These are phyloP conservation scores for Nowakowskiella sp. DNA, from an alignment of 192 early-diverging fungal species.

Conservation along the genomic window DNA sequence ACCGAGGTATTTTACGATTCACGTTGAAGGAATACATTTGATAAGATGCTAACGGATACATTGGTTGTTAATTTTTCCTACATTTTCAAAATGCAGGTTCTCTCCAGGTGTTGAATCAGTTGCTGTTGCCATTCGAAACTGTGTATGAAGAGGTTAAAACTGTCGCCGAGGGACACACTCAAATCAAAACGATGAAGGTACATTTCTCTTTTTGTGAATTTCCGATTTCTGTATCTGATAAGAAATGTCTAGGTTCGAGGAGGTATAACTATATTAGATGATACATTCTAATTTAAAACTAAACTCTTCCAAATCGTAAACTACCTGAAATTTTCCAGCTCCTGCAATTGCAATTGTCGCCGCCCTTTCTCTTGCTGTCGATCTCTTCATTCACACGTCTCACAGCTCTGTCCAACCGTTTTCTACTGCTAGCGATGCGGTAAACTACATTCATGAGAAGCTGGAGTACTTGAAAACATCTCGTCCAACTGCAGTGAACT, in stretches of 20 bases:
- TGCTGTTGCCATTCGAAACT: slow-evolving; percentile 77
- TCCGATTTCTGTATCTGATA: not conserved
- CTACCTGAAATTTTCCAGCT: slow-evolving; percentile 33
- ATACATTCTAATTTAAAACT: not conserved
- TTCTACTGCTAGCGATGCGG: slow-evolving; percentile 55
- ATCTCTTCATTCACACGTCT: slow-evolving; percentile 34
- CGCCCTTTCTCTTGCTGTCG: slow-evolving; percentile 80
- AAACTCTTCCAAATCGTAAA: not conserved
- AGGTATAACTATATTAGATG: slow-evolving; percentile 19
- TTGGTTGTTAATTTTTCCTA: too few relatives aligned
- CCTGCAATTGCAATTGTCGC: slow-evolving; percentile 98
- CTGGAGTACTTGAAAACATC: slow-evolving; percentile 57
- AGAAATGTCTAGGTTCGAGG: slow-evolving; percentile 23
- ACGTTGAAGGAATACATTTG: not conserved
- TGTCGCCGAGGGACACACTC: slow-evolving; percentile 67
- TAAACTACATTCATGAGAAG: not conserved
- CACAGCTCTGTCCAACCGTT: slow-evolving; percentile 21
- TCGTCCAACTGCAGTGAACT: slow-evolving; percentile 92
- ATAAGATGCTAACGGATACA: not conserved
- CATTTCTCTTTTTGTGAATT: slow-evolving; percentile 2
- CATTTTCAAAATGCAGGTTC: slow-evolving; percentile 18
- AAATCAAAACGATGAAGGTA: slow-evolving; percentile 86
- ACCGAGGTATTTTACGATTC: slow-evolving; percentile 4
- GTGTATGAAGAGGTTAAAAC: slow-evolving; percentile 61
- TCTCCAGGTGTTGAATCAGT: slow-evolving; percentile 84